Percentiles rank a stretch among this genome's conserved stretches.
Conservation (phyloP, 2,329 filamentous ascomycete species). For the Akanthomyces lecanii region DNA sequence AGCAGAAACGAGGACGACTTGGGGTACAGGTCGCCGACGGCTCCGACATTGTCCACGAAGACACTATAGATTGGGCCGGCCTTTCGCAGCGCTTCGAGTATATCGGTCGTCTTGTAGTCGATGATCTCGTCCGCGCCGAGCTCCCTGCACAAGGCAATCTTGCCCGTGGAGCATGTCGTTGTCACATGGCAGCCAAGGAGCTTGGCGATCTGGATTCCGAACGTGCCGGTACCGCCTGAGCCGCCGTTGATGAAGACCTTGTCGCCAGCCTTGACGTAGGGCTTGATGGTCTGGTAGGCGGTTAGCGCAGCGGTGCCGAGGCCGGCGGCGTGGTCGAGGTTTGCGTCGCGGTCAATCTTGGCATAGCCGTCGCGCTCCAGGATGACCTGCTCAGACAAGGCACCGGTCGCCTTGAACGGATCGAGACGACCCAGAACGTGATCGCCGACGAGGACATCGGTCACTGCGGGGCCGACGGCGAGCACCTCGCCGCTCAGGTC, state of each 20-base stretch:
- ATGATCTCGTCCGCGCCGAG: slow-evolving; percentile 63
- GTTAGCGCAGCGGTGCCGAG: slow-evolving; percentile 43
- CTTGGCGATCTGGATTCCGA: slow-evolving; percentile 62
- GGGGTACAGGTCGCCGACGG: slow-evolving; percentile 42
- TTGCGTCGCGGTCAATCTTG: slow-evolving; percentile 36
- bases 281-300: slow-evolving; percentile 46
- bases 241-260: slow-evolving; percentile 63
- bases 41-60: slow-evolving; percentile 50
- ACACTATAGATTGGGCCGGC: slow-evolving; percentile 44
- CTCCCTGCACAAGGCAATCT: slow-evolving; percentile 51
- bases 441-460: slow-evolving; percentile 36
- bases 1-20: slow-evolving; percentile 47
- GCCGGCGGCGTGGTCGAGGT: slow-evolving; percentile 39
- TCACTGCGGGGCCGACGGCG: slow-evolving; percentile 25
- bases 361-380: slow-evolving; percentile 32
- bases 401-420: slow-evolving; percentile 32
- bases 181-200: slow-evolving; percentile 57
- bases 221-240: slow-evolving; percentile 59
- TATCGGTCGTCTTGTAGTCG: slow-evolving; percentile 50
- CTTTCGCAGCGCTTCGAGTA: slow-evolving; percentile 39
- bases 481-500: slow-evolving; percentile 51
- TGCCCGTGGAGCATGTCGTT: slow-evolving; percentile 55
- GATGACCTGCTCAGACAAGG: slow-evolving; percentile 41
- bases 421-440: slow-evolving; percentile 39
- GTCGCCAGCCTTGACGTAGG: slow-evolving; percentile 46